phyloP scores from a whole-genome alignment of 176 grass and related monocot species.

The Cenchrus fungigraminus region DNA sequence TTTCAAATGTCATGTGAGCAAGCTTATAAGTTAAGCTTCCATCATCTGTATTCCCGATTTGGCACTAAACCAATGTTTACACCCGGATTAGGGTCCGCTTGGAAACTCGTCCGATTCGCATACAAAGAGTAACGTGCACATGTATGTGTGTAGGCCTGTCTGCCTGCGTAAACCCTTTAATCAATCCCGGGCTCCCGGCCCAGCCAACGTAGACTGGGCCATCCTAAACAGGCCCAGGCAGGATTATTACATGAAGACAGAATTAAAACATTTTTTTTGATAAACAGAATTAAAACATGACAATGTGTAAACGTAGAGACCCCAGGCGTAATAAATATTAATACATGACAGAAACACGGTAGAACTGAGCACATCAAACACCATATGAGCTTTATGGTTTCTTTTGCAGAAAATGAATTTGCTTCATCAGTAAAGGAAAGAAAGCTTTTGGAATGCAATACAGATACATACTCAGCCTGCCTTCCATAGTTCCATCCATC shows the following conservation, averaged over 20 bases:
- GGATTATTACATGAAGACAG: no score
- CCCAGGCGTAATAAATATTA: background rate
- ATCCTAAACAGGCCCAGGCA: no score
- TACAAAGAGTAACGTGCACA: background rate
- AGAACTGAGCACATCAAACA: background rate
- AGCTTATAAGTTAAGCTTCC: background rate
- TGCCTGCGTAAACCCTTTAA: no score
- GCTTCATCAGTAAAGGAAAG: background rate
- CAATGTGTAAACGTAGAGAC: background rate
- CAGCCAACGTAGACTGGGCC: no score
- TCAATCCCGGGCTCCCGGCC: no score
- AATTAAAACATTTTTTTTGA: background rate
- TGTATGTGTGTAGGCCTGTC: no score
- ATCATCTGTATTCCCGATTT: background rate
- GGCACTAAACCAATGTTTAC: background rate
- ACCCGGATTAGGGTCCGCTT: background rate
- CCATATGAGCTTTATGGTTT: background rate
- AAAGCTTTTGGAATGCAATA: background rate
- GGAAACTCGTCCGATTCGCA: background rate
- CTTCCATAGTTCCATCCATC: background rate
- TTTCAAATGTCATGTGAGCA: rapidly evolving
- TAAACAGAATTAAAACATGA: no score
- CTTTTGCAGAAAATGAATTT: background rate
- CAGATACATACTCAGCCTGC: background rate
- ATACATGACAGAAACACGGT: background rate